These are phyloP conservation scores for Deinandra increscens DNA, from an alignment of 129 eudicot species.

Conservation along the genomic window DNA sequence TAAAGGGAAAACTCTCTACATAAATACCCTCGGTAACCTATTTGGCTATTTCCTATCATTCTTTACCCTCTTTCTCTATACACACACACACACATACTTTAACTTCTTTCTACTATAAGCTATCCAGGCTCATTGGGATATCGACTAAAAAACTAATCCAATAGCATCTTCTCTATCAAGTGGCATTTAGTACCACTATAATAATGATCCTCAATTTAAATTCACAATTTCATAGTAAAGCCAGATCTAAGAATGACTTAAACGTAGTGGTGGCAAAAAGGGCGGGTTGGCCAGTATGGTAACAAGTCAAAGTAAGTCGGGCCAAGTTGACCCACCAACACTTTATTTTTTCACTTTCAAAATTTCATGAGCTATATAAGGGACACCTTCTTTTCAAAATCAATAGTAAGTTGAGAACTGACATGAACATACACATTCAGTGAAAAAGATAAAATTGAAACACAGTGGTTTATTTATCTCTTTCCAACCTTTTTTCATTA, in stretches of 20 bases:
- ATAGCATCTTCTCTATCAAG: not conserved
- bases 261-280: not conserved
- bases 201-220: not conserved
- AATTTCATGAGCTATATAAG: not conserved
- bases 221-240: not conserved
- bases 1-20: not conserved
- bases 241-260: conserved; percentile 5
- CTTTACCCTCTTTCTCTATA: not conserved
- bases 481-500: too few species aligned
- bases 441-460: too few species aligned
- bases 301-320: not conserved
- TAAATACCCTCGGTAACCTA: not conserved
- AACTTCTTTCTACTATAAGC: not conserved
- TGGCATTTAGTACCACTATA: conserved; percentile 6
- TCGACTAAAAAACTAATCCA: not conserved
- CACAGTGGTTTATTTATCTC: too few species aligned
- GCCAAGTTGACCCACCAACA: not conserved
- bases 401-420: too few species aligned
- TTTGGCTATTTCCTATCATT: not conserved
- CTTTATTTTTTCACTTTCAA: not conserved
- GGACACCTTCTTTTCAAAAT: too few species aligned
- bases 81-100: too few species aligned
- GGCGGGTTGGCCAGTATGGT: not conserved
- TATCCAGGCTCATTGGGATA: not conserved
- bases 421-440: too few species aligned